Evolutionary conservation across 2,329 filamentous ascomycete species (phyloP), one percentile per base, ranked within the genome.

Genomic region (Penicillium sp.): DNA sequence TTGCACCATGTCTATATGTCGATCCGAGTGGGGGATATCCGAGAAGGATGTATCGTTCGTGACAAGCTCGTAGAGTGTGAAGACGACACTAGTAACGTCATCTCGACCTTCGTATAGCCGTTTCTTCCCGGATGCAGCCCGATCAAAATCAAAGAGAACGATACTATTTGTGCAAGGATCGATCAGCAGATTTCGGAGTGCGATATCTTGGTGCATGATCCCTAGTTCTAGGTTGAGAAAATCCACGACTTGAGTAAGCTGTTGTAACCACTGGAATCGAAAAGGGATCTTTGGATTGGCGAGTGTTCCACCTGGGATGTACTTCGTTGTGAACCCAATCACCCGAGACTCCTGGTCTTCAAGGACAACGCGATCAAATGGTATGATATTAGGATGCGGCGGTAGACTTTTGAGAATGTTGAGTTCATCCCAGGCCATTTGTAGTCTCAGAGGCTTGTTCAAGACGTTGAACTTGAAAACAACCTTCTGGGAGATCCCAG

Each of bases 171-270:
- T 61, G 12, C 47, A 13, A 25, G 60, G 54, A 54, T 70, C 64
- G 51, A 70, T 54, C 32, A 71, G 57, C 3, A 70, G 60, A 57
- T 70, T 71, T 12, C 64, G 61, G 12, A 64, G 66, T 46, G 65
- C 63, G 52, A 71, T 65, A 45, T 71, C 65, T 62, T 72, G 66
- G 61, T 72, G 63, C 54, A 67, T 69, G 41, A 72, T 65, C 6
- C 68, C 67, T 9, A 68, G 40, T 44, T 60, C 58, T 12, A 64
- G 37, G 25, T 62, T 63, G 0, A 63, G 50, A 12, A 64, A 67
- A 57, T 68, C 63, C 32, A 68, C 60, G 15, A 64, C 16, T 51
- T 60, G 38, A 18, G 55, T 64, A 44, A 66, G 63, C 44, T 67
- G 61, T 47, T 63, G 32, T 6, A 66, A 12, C 65, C 60, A 68